These are phyloP conservation scores for Huntiella bhutanensis DNA, from an alignment of 2,329 filamentous ascomycete genomes.

Conservation along the genomic window DNA sequence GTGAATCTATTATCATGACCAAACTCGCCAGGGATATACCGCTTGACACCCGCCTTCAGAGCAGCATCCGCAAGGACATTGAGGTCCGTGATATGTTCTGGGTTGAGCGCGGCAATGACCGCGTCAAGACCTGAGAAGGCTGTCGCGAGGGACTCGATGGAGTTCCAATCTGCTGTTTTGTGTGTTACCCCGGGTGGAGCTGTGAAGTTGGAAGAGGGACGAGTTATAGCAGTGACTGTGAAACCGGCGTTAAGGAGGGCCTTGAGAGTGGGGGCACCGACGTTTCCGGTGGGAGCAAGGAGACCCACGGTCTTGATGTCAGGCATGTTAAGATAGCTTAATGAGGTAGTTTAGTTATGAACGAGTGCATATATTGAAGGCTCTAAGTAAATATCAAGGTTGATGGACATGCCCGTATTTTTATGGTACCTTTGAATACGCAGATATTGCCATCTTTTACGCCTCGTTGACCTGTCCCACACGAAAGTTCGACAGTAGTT, in stretches of 20 bases:
- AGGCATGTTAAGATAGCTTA: slow-evolving; percentile 7
- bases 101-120: slow-evolving; percentile 23
- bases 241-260: slow-evolving; percentile 24
- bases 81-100: slow-evolving; percentile 22
- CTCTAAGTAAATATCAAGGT: too few relatives aligned
- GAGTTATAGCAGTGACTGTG: slow-evolving; percentile 35
- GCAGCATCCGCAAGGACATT: slow-evolving; percentile 36
- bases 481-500: too few relatives aligned
- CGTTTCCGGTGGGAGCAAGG: slow-evolving; percentile 22
- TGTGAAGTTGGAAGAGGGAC: slow-evolving; percentile 22
- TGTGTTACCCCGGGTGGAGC: slow-evolving; percentile 23
- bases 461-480: too few relatives aligned
- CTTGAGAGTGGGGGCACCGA: slow-evolving; percentile 22
- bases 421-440: too few relatives aligned
- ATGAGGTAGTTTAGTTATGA: background rate
- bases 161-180: slow-evolving; percentile 28
- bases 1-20: slow-evolving; percentile 17
- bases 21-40: slow-evolving; percentile 43
- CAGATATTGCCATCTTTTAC: too few relatives aligned
- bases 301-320: slow-evolving; percentile 21
- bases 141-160: slow-evolving; percentile 26
- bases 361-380: too few relatives aligned
- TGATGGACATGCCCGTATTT: too few relatives aligned
- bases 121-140: slow-evolving; percentile 39
- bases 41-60: slow-evolving; percentile 37